phyloP scores from a whole-genome alignment of 1,284 basidiomycete species.

The Rhodofomes roseus region DNA sequence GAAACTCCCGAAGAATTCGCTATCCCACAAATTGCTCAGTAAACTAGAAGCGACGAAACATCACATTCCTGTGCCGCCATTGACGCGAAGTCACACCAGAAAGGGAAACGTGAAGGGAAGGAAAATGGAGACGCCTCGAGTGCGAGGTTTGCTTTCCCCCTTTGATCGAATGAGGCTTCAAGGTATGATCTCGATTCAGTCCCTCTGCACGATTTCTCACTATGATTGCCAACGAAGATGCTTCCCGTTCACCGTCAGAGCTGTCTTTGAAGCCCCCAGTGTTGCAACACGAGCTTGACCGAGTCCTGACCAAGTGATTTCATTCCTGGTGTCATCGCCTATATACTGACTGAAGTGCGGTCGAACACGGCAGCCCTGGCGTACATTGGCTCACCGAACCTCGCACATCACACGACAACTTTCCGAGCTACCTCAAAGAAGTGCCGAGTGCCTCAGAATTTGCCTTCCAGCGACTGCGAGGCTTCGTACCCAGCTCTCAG shows the following conservation, averaged over 20 bases:
- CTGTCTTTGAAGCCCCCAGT: no score
- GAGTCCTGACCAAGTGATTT: slow-evolving; percentile 81
- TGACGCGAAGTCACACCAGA: no score
- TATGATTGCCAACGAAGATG: not conserved
- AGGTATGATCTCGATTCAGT: slow-evolving; percentile 9
- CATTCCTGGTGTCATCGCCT: not conserved
- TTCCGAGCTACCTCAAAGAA: slow-evolving; percentile 62
- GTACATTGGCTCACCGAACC: slow-evolving; percentile 91
- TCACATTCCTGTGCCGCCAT: no score
- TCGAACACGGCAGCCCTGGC: slow-evolving; percentile 64
- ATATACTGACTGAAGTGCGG: slow-evolving; percentile 5
- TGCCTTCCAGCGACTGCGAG: slow-evolving; percentile 78
- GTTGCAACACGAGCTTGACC: slow-evolving; percentile 52
- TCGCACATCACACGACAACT: slow-evolving; percentile 86
- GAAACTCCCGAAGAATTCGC: no score
- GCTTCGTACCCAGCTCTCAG: slow-evolving; percentile 79
- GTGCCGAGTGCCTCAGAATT: slow-evolving; percentile 87
- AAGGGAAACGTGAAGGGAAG: no score
- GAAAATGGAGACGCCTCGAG: no score
- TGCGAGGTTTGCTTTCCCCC: not conserved
- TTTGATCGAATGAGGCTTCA: slow-evolving; percentile 4
- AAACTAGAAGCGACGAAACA: no score
- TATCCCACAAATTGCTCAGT: no score
- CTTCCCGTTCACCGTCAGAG: no score
- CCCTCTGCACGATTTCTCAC: no score